These are phyloP conservation scores for Astrothelium subdiscretum DNA, from an alignment of 495 filamentous ascomycete genomes.

Conservation along the genomic window DNA sequence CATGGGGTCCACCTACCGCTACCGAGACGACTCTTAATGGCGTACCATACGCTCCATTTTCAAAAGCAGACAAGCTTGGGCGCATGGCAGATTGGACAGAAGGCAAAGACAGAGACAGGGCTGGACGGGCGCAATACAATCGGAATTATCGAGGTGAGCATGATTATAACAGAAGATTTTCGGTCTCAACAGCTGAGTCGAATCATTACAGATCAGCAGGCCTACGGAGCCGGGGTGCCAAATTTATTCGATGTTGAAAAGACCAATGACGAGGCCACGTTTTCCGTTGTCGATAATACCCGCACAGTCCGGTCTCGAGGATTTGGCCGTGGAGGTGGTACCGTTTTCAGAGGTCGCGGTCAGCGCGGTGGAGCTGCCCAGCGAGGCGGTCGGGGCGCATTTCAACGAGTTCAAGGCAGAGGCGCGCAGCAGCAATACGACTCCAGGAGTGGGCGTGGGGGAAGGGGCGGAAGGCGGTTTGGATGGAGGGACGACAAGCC, in stretches of 20 bases:
- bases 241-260: conserved; percentile 79
- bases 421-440: conserved; percentile 49
- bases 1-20: conserved; percentile 76
- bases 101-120: conserved; percentile 68
- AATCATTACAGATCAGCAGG: conserved; percentile 66
- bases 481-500: conserved; percentile 99
- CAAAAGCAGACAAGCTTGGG: conserved; percentile 95
- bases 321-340: conserved; percentile 77
- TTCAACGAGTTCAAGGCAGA: conserved; percentile 41
- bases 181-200: neutral
- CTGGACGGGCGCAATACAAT: conserved; percentile 77
- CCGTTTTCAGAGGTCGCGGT: conserved; percentile 81
- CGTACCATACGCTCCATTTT: conserved; percentile 94
- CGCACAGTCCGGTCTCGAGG: conserved; percentile 68
- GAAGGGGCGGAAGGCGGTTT: conserved; percentile 67
- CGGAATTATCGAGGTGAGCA: conserved; percentile 75
- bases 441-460: conserved; percentile 52
- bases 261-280: conserved; percentile 90
- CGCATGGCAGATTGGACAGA: conserved; percentile 99
- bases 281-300: conserved; percentile 95
- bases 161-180: neutral
- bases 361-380: conserved; percentile 36
- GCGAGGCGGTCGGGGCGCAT: conserved; percentile 45
- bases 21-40: conserved; percentile 79
- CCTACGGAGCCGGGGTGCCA: conserved; percentile 82